Conservation (phyloP, 805 yeast genomes). For the Ogataea trehaloabstinens region DNA sequence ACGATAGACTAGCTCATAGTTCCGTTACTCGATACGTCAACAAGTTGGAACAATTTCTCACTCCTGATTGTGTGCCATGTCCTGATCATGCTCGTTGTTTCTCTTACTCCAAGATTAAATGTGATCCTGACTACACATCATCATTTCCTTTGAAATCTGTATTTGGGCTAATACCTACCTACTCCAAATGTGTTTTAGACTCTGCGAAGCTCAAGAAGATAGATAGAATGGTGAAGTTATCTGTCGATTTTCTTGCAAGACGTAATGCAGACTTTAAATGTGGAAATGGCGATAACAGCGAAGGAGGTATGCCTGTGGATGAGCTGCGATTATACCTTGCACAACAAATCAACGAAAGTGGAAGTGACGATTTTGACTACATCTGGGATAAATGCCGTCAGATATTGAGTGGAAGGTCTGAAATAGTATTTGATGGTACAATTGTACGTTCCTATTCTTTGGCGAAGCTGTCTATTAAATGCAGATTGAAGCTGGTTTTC, state of each 20-base stretch:
- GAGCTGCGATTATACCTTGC: conserved; percentile 56
- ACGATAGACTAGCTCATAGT: conserved; percentile 10
- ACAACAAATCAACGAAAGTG: conserved; percentile 39
- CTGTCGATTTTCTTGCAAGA: conserved; percentile 62
- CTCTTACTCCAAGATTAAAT: conserved; percentile 56
- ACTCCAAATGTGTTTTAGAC: conserved; percentile 73
- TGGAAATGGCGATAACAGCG: conserved; percentile 32
- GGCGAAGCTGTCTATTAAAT: conserved; percentile 27
- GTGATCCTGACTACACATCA: conserved; percentile 67
- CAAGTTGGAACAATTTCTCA: conserved; percentile 44
- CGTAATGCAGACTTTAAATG: conserved; percentile 61
- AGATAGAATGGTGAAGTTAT: conserved; percentile 61
- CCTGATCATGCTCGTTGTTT: conserved; percentile 82
- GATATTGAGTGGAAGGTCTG: conserved; percentile 15
- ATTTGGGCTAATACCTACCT: conserved; percentile 58
- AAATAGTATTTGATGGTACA: conserved; percentile 16
- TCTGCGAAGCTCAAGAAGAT: conserved; percentile 69
- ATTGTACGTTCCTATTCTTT: conserved; percentile 27
- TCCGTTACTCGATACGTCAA: conserved; percentile 27
- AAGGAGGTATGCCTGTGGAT: conserved; percentile 53
- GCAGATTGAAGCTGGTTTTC: conserved; percentile 26
- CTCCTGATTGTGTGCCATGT: conserved; percentile 72
- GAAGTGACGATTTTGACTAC: conserved; percentile 22
- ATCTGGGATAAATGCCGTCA: conserved; percentile 26
- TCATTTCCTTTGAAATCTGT: conserved; percentile 53